These are phyloP conservation scores for Diphasiastrum complanatum DNA, from an alignment of 83 land plant genomes.

Conservation along the genomic window DNA sequence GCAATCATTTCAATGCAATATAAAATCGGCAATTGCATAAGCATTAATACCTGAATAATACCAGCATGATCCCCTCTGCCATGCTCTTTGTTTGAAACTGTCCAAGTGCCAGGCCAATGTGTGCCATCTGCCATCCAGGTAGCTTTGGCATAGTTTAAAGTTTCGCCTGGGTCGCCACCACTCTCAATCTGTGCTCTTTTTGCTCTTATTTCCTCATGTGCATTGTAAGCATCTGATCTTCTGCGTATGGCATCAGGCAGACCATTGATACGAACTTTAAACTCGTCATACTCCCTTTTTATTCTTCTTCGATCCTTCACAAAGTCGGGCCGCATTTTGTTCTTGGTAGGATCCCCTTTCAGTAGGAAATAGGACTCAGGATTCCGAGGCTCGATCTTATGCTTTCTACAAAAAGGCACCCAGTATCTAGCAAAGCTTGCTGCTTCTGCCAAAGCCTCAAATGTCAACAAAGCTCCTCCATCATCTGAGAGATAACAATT, in stretches of 20 bases:
- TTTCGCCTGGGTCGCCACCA: constrained; percentile 35
- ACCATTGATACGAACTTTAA: constrained; percentile 69
- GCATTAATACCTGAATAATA: constrained; percentile 59
- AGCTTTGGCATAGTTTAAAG: constrained; percentile 50
- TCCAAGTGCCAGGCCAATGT: constrained; percentile 84
- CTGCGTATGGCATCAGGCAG: constrained; percentile 60
- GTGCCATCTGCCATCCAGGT: constrained; percentile 86
- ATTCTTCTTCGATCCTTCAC: constrained; percentile 10
- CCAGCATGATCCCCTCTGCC: constrained; percentile 77
- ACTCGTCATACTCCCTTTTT: constrained; percentile 51
- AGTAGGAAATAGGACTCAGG: constrained; percentile 10
- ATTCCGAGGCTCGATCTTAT: constrained; percentile 9
- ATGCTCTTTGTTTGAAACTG: constrained; percentile 38
- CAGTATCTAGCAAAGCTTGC: constrained; percentile 11
- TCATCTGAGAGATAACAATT: constrained; percentile 20
- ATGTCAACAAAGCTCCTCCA: constrained; percentile 12
- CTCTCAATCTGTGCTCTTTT: constrained; percentile 51
- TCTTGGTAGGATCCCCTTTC: constrained; percentile 17
- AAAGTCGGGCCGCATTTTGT: constrained; percentile 15
- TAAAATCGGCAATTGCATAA: too few species aligned
- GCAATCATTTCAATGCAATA: too few species aligned
- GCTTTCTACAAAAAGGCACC: constrained; percentile 15
- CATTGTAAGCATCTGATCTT: constrained; percentile 70
- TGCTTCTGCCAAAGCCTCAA: constrained; percentile 11
- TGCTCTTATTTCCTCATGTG: constrained; percentile 50